phyloP scores from a whole-genome alignment of 2,329 filamentous ascomycete genomes.

The Cordyceps fumosorosea region DNA sequence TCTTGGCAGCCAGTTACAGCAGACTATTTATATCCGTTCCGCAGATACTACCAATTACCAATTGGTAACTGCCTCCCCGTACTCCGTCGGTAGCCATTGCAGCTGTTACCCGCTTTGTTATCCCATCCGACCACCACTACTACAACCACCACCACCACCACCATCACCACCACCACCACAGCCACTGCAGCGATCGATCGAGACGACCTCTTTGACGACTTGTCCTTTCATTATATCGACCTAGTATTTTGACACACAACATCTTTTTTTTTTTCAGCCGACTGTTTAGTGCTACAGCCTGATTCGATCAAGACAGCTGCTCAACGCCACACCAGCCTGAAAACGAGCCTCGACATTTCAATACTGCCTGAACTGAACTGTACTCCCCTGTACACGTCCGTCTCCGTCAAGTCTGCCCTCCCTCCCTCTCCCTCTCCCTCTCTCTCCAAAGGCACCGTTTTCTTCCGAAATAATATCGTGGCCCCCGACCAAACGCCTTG shows the following conservation, averaged over 20 bases:
- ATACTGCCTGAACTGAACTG: too few species aligned
- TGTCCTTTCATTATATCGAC: not conserved
- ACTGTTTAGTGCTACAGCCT: not conserved
- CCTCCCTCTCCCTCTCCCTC: not conserved
- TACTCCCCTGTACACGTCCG: too few species aligned
- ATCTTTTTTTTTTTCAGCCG: not conserved
- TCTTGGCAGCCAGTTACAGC: not conserved
- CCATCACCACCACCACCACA: not conserved
- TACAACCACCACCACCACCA: not conserved
- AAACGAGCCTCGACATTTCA: too few species aligned
- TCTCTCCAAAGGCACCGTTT: not conserved
- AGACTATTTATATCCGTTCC: not conserved
- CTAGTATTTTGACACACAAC: not conserved
- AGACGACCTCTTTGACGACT: not conserved
- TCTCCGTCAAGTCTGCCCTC: not conserved
- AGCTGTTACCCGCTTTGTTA: not conserved
- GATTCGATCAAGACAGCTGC: not conserved
- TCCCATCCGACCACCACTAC: slow-evolving; percentile 3
- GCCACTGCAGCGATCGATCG: slow-evolving; percentile 9
- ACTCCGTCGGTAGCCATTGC: too few species aligned
- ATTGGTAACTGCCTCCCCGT: not conserved
- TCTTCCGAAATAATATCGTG: slow-evolving; percentile 17
- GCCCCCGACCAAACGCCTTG: slow-evolving; percentile 6
- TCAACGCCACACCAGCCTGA: not conserved
- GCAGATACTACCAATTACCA: not conserved